phyloP scores from a whole-genome alignment of 495 filamentous ascomycete species.

The Hypoxylon subgilvum region DNA sequence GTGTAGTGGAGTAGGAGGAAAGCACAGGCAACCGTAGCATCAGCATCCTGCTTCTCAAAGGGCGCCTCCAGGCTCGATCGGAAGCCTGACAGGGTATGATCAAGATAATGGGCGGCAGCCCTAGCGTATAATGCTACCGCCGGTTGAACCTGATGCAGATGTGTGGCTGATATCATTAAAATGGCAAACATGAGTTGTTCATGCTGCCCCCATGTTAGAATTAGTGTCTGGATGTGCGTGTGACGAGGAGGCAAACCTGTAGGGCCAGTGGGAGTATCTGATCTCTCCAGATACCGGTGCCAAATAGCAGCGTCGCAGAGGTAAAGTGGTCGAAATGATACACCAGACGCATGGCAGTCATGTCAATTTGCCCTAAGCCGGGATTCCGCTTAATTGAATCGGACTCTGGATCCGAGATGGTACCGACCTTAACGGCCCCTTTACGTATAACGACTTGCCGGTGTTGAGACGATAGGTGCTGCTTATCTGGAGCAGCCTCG shows the following conservation, averaged over 20 bases:
- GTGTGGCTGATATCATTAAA: constrained; percentile 4
- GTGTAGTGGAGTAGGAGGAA: constrained; percentile 8
- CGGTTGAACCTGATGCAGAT: constrained; percentile 4
- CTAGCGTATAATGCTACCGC: neutral
- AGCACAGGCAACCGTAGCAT: constrained; percentile 5
- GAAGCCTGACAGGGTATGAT: constrained; percentile 11
- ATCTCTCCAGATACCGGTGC: neutral
- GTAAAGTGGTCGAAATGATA: constrained; percentile 10
- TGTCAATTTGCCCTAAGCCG: neutral
- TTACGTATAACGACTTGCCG: no score
- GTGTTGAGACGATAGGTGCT: no score
- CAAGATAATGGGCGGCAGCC: neutral
- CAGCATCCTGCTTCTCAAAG: neutral
- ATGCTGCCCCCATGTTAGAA: neutral
- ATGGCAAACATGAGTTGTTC: constrained; percentile 10
- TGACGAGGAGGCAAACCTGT: neutral
- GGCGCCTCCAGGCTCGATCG: neutral
- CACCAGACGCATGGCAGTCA: constrained; percentile 3
- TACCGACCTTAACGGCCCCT: no score
- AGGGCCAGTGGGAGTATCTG: constrained; percentile 4
- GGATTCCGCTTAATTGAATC: no score
- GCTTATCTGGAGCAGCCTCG: no score
- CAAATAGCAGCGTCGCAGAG: constrained; percentile 1
- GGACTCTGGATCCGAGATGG: no score
- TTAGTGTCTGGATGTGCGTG: neutral